These are phyloP conservation scores for Backusella westeae DNA, from an alignment of 192 early-diverging fungal species.

Conservation along the genomic window DNA sequence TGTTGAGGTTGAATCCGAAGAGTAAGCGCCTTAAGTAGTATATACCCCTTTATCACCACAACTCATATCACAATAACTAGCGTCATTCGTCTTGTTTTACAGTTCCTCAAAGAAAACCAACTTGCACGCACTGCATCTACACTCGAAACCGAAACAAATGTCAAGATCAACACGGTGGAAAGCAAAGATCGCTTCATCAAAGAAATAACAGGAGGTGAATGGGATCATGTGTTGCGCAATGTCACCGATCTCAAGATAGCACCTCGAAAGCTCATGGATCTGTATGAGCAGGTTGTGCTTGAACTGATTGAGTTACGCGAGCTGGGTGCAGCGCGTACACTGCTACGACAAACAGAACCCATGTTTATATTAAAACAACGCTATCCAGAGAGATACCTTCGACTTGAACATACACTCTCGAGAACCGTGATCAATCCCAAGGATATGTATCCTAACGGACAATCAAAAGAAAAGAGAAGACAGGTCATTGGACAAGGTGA, in stretches of 20 bases:
- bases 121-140: conserved; percentile 66
- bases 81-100: conserved; percentile 87
- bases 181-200: conserved; percentile 68
- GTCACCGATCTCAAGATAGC: conserved; percentile 72
- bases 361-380: conserved; percentile 79
- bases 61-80: conserved; percentile 30
- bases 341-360: conserved; percentile 90
- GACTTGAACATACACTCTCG: conserved; percentile 79
- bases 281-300: conserved; percentile 92
- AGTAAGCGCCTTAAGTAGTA: conserved; percentile 6
- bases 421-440: conserved; percentile 67
- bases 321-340: conserved; percentile 78
- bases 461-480: conserved; percentile 73
- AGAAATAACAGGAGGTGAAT: conserved; percentile 77
- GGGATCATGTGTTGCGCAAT: conserved; percentile 87
- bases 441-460: conserved; percentile 64
- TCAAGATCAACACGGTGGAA: conserved; percentile 86
- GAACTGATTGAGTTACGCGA: conserved; percentile 88
- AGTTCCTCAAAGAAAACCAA: conserved; percentile 91
- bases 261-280: conserved; percentile 72
- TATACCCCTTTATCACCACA: too few species aligned
- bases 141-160: conserved; percentile 76
- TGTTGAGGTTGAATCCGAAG: conserved; percentile 36
- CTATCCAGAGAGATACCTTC: conserved; percentile 84
- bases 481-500: conserved; percentile 73